Evolutionary conservation across 371 early-diverging fungal genomes (phyloP), one percentile per base, ranked within the genome.

Genomic region (Chytridium lagenaria): DNA sequence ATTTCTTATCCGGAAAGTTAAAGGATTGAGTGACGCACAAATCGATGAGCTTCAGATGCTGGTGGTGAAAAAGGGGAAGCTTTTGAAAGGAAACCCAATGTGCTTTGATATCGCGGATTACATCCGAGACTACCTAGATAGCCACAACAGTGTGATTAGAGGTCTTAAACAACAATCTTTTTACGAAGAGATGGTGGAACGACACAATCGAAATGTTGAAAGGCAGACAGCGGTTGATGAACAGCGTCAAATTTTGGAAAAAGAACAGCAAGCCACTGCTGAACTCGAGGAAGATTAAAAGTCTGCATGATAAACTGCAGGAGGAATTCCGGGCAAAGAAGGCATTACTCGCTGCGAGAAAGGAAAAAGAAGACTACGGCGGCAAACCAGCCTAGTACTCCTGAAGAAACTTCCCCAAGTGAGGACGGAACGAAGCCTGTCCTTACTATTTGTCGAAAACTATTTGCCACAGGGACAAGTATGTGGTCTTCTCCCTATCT

Each of bases 171-270:
- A 76, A 16, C 50, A 67, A 19, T 81, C 81, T 52, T 70, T 70
- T 61, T 78, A 74, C 50, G 78, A 78, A 40, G 74, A 77, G 38
- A 78, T 78, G 81, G 68, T 72, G 38, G 74, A 73, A 31, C 31
- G 74, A 3, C 63, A 73, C 16, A 2, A 66, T 38, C 34, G 44
- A 49, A 59, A 61, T 12, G 71, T 39, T 19, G 26, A 44, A 28
- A 37, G 2, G 57, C 69, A 70, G 33, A 71, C 26, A 5, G 73
- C 57, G 7, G 67, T 66, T 38, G 73, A 44, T 22, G 63, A 73
- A 37, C 37, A 70, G 66, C 70, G 55, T 44, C 73, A 64, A 28
- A 55, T 28, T 12, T 37, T 33, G 26, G 55, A 52, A 26, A 61
- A 64, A 31, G 28, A 52, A 49, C 69, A 59, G 33, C 31, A 52